A percentile compares a stretch with the other conserved stretches of the same genome.
Evolutionary conservation across 345 rosid genomes (phyloP).

Genomic region (Salix koriyanagi): DNA sequence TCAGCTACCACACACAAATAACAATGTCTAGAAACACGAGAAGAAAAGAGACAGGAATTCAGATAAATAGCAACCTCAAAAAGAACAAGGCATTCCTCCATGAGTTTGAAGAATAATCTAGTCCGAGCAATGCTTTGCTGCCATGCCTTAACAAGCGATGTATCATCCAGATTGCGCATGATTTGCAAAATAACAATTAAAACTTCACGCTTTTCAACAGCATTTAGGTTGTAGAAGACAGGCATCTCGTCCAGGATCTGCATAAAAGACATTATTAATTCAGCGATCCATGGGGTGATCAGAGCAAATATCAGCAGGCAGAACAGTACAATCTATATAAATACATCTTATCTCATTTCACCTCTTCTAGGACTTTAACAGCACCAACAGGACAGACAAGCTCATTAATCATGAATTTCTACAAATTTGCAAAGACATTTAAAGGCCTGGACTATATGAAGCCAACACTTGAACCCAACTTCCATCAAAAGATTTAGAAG

Average conservation of each 20-base stretch:
- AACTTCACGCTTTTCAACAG: constrained; percentile 96
- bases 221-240: constrained; percentile 89
- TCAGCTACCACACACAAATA: not conserved
- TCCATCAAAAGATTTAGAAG: not conserved
- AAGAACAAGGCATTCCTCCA: constrained; percentile 93
- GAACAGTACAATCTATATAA: not conserved
- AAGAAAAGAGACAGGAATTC: constrained; percentile 14
- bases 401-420: too few species aligned
- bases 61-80: constrained; percentile 65
- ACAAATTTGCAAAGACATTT: not conserved
- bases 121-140: constrained; percentile 99
- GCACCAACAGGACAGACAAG: too few species aligned
- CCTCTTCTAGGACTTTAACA: not conserved
- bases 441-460: not conserved
- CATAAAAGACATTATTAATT: constrained; percentile 28
- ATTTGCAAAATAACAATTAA: constrained; percentile 84
- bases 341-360: not conserved
- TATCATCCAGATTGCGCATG: constrained; percentile 90
- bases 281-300: not conserved
- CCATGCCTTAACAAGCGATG: constrained; percentile 91
- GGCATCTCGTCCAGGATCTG: constrained; percentile 99
- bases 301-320: not conserved
- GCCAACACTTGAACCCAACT: not conserved
- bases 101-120: constrained; percentile 88
- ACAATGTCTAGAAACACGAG: not conserved